These are phyloP conservation scores for Penicillium steckii DNA, from an alignment of 495 filamentous ascomycete genomes.

Conservation along the genomic window DNA sequence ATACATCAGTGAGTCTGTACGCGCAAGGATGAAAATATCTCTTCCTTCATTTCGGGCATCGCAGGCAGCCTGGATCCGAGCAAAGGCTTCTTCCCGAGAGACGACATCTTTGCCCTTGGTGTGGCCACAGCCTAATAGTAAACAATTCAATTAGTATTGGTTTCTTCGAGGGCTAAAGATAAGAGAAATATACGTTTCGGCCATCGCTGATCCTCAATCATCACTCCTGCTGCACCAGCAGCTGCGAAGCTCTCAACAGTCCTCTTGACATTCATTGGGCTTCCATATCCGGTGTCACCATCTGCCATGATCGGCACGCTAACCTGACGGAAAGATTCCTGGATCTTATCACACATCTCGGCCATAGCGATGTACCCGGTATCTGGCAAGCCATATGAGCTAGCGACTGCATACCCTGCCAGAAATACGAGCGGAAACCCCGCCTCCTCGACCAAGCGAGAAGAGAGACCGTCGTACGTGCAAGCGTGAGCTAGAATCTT, in stretches of 20 bases:
- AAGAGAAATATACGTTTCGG: constrained; percentile 27
- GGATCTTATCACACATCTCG: constrained; percentile 44
- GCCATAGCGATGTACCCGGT: constrained; percentile 44
- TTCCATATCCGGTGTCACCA: constrained; percentile 42
- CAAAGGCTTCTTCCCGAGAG: constrained; percentile 40
- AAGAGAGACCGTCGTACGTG: constrained; percentile 40
- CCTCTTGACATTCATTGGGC: constrained; percentile 41
- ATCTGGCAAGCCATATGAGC: constrained; percentile 37
- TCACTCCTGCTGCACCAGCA: constrained; percentile 38
- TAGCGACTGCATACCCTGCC: constrained; percentile 34
- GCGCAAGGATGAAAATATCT: constrained; percentile 43
- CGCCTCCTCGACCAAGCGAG: constrained; percentile 39
- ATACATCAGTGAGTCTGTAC: constrained; percentile 38
- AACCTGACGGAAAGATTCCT: constrained; percentile 34
- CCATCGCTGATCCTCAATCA: constrained; percentile 46
- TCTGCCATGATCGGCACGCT: constrained; percentile 40
- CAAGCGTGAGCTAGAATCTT: constrained; percentile 39
- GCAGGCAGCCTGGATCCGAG: constrained; percentile 37
- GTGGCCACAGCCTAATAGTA: constrained; percentile 37
- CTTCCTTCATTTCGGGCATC: constrained; percentile 41
- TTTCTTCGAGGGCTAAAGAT: neutral
- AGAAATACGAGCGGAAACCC: constrained; percentile 42
- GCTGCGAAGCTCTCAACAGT: constrained; percentile 40
- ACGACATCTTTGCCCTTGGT: constrained; percentile 46
- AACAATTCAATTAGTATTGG: neutral